A percentile compares a stretch with the other conserved stretches of the same genome.
phyloP scores from a whole-genome alignment of 2,329 filamentous ascomycete species.

The Ascochyta clinopodiicola region DNA sequence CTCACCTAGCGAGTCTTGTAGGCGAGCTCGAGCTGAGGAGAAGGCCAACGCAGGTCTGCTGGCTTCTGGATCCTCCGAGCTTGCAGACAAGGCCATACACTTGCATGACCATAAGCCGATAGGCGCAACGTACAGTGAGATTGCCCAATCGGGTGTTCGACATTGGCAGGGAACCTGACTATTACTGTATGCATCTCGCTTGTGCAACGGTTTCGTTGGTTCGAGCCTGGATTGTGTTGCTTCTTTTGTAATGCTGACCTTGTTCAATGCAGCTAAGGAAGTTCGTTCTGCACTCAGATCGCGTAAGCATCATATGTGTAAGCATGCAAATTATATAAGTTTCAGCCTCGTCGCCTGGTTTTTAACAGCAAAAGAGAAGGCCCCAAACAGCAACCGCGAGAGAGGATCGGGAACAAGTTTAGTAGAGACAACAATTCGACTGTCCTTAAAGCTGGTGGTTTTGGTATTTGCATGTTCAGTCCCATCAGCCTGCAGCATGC shows the following conservation, averaged over 20 bases:
- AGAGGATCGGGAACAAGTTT: background rate
- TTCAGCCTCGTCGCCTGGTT: background rate
- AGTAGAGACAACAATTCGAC: accelerated
- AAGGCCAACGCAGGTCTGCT: slow-evolving; percentile 12
- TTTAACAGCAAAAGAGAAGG: background rate
- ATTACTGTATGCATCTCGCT: slow-evolving; percentile 1
- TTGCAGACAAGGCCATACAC: slow-evolving; percentile 15
- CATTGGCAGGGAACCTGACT: background rate
- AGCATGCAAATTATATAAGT: background rate
- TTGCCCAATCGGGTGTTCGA: slow-evolving; percentile 18
- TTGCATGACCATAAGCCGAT: slow-evolving; percentile 24
- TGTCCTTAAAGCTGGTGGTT: slow-evolving; percentile 1
- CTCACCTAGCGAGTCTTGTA: slow-evolving; percentile 7
- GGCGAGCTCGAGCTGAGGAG: slow-evolving; percentile 21
- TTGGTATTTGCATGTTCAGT: slow-evolving; percentile 5
- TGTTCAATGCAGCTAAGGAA: background rate
- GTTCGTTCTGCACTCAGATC: background rate
- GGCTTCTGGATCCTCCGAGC: slow-evolving; percentile 16
- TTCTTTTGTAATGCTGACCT: slow-evolving; percentile 4
- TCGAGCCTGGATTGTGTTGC: background rate
- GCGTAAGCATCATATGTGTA: slow-evolving; percentile 2
- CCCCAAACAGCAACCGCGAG: no score
- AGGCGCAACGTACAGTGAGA: slow-evolving; percentile 13
- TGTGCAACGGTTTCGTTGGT: background rate
- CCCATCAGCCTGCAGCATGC: slow-evolving; percentile 18